Base-by-base conservation (phyloP, 2,329 filamentous ascomycete genomes). In the Phialophora macrospora region DNA sequence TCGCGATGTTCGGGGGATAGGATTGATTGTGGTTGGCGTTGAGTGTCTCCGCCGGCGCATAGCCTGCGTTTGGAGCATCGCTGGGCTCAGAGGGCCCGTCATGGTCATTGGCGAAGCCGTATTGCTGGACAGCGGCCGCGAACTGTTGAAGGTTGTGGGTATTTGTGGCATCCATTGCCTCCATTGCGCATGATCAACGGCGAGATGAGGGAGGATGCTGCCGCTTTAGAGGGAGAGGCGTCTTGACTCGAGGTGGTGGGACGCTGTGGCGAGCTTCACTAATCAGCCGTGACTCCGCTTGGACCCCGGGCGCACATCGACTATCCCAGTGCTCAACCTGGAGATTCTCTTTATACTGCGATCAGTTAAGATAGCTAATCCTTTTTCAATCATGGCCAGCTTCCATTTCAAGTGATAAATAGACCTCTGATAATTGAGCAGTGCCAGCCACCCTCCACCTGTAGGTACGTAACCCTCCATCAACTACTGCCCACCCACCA, bases 21-120 rank as follows among this genome's bases (percentile, higher is more conserved):
- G 59, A 56, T 20, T 64, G 60, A 49, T 34, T 57, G 46, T 51
- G 46, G 51, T 63, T 65, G 22, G 52, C 62, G 32, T 69, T 46
- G 46, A 61, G 59, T n/a, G 64, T 62, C 22, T 69, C 65, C 12
- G 63, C 67, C 55, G 65, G 65, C 22, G 58, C 67, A 54, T 67
- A 69, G 12, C 60, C 63, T 20, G 63, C 56, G 52, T 55, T 51
- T 14, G 64, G 52, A 20, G 34, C 62, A 57, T 65, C 63, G 48
- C 58, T 54, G 14, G 64, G 30, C 38, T 17, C 38, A 28, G 57
- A 55, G 55, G 55, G 51, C 9, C 55, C 55, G 41, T 49, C 59
- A 48, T 64, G 60, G 5, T 56, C 52, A 17, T 44, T 48, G 28
- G 30, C 41, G 60, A 60, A 65, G 44, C 64, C 32, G 52, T 63